Percentiles rank a stretch among this genome's conserved stretches.
phyloP scores from a whole-genome alignment of 129 eudicot species.

The Tanacetum coccineum region DNA sequence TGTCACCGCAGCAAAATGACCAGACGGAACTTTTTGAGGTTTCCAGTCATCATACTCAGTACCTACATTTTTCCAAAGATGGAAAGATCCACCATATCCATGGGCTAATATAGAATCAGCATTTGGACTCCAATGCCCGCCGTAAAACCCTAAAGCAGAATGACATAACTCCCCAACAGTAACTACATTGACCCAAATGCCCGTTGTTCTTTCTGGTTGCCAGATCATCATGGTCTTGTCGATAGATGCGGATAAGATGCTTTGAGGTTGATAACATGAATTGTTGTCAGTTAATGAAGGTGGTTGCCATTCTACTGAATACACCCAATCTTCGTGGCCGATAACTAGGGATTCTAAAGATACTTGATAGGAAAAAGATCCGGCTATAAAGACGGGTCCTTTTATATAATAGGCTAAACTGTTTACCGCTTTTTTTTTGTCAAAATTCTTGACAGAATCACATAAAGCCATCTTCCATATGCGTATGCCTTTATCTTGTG shows the following conservation, averaged over 20 bases:
- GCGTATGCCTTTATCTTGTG: slow-evolving; percentile 95
- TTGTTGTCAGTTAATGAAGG: slow-evolving; percentile 46
- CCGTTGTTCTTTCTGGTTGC: slow-evolving; percentile 89
- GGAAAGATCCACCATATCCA: slow-evolving; percentile 97
- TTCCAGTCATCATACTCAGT: slow-evolving; percentile 68
- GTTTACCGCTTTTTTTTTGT: slow-evolving; percentile 42
- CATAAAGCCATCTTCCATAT: slow-evolving; percentile 78
- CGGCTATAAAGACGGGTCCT: slow-evolving; percentile 77
- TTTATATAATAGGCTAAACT: slow-evolving; percentile 81
- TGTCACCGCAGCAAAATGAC: slow-evolving; percentile 78
- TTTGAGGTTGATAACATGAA: slow-evolving; percentile 66
- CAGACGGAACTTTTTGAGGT: slow-evolving; percentile 95
- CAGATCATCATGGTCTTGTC: slow-evolving; percentile 99
- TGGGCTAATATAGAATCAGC: slow-evolving; percentile 85
- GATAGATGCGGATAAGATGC: slow-evolving; percentile 95
- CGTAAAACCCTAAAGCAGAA: slow-evolving; percentile 97
- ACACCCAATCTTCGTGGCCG: slow-evolving; percentile 98
- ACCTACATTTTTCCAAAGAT: slow-evolving; percentile 87
- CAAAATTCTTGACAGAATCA: slow-evolving; percentile 33
- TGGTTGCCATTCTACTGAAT: slow-evolving; percentile 98
- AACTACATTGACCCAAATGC: slow-evolving; percentile 96
- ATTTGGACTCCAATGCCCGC: slow-evolving; percentile 90
- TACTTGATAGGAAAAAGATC: slow-evolving; percentile 71
- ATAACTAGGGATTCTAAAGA: slow-evolving; percentile 87
- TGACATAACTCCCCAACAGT: slow-evolving; percentile 97